Evolutionary conservation across 768 basidiomycete genomes (phyloP).

Genomic region (Kwoniella newhampshirensis): DNA sequence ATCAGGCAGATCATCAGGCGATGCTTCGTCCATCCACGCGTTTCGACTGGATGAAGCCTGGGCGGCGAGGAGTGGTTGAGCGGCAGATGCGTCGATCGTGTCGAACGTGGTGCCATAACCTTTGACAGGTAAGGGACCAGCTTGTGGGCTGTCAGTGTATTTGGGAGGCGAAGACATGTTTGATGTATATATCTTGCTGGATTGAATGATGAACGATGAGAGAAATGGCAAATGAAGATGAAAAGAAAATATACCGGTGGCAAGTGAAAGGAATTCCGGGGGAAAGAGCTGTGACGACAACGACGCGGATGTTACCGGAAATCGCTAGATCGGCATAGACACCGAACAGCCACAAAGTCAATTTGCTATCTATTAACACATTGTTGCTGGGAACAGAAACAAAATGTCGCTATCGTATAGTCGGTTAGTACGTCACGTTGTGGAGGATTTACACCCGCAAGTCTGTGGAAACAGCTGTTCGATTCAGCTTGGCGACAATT

Average conservation of each 20-base stretch:
- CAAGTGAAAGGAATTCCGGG: neutral
- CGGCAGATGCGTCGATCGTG: conserved; percentile 16
- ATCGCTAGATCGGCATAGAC: too few relatives aligned
- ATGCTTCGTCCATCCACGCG: conserved; percentile 58
- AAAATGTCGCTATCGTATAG: conserved; percentile 17
- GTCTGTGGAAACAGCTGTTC: conserved; percentile 28
- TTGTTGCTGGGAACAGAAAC: too few relatives aligned
- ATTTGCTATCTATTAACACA: too few relatives aligned
- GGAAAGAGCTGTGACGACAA: neutral
- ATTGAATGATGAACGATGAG: neutral
- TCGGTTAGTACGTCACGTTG: conserved; percentile 27
- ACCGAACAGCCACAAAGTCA: neutral
- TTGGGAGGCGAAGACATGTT: conserved; percentile 43
- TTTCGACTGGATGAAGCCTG: conserved; percentile 32
- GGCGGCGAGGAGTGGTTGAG: conserved; percentile 20
- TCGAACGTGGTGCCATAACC: conserved; percentile 36
- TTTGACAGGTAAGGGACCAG: conserved; percentile 22
- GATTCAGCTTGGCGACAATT: conserved; percentile 24
- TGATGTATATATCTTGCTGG: neutral
- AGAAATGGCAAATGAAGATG: neutral
- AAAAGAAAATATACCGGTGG: too few relatives aligned
- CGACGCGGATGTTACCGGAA: too few relatives aligned
- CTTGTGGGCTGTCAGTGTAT: conserved; percentile 37
- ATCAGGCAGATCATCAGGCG: conserved; percentile 78
- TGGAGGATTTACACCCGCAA: conserved; percentile 12